Evolutionary conservation across 2,329 filamentous ascomycete genomes (phyloP).

Genomic region (Chrysosporium queenslandicum): DNA sequence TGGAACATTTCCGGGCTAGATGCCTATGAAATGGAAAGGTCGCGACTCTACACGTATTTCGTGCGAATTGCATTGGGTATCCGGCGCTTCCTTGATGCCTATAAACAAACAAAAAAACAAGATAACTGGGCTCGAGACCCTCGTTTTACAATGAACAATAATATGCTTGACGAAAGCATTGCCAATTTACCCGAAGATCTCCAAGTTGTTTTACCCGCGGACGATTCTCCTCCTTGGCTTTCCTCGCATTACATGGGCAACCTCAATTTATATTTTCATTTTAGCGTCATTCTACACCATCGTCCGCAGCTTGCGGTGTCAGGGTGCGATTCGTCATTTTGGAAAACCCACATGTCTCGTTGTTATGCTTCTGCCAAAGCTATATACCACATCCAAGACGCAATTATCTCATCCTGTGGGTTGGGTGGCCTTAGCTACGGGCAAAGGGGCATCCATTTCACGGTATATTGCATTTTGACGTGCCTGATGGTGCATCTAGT

Average conservation of each 20-base stretch:
- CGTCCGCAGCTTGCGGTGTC: slow-evolving; percentile 74
- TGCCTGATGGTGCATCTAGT: slow-evolving; percentile 91
- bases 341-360: slow-evolving; percentile 79
- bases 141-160: slow-evolving; percentile 68
- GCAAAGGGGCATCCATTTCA: slow-evolving; percentile 89
- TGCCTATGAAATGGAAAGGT: slow-evolving; percentile 64
- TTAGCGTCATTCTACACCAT: slow-evolving; percentile 77
- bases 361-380: slow-evolving; percentile 78
- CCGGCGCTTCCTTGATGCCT: slow-evolving; percentile 63
- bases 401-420: slow-evolving; percentile 64
- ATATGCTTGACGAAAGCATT: slow-evolving; percentile 65
- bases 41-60: slow-evolving; percentile 75
- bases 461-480: slow-evolving; percentile 82
- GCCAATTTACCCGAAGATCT: slow-evolving; percentile 68
- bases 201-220: slow-evolving; percentile 63
- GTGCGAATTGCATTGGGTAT: slow-evolving; percentile 68
- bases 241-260: slow-evolving; percentile 82
- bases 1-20: slow-evolving; percentile 57
- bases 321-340: slow-evolving; percentile 60
- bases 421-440: slow-evolving; percentile 76
- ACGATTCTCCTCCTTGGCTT: slow-evolving; percentile 73
- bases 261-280: slow-evolving; percentile 77
- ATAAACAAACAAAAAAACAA: slow-evolving; percentile 61
- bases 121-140: slow-evolving; percentile 83
- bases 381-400: slow-evolving; percentile 78